Percentiles rank a stretch among this genome's conserved stretches.
Conservation (phyloP, 495 filamentous ascomycete species). For the Hypoxylon fragiforme region DNA sequence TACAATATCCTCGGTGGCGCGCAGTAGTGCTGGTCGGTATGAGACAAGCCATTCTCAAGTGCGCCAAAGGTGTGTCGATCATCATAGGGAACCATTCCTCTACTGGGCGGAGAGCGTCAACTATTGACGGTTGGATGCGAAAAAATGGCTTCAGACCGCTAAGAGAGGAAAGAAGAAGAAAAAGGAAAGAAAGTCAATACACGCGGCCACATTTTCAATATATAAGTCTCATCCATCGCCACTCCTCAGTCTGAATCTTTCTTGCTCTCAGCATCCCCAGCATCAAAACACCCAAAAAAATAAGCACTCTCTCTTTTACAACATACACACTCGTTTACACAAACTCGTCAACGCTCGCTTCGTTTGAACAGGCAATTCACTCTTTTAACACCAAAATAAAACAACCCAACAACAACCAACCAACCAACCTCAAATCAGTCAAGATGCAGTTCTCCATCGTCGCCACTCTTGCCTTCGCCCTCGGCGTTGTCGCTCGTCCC, state of each 20-base stretch:
- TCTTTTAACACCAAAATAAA: constrained; percentile 5
- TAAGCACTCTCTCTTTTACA: constrained; percentile 33
- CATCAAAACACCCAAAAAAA: constrained; percentile 34
- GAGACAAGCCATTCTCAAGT: constrained; percentile 38
- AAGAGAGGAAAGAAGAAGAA: too few relatives aligned
- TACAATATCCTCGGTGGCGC: constrained; percentile 22
- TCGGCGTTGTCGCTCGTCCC: constrained; percentile 30
- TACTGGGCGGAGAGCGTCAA: constrained; percentile 8
- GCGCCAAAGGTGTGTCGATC: constrained; percentile 21
- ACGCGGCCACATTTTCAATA: constrained; percentile 20
- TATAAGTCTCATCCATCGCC: constrained; percentile 33
- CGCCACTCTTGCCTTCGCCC: constrained; percentile 36
- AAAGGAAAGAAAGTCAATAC: constrained; percentile 9
- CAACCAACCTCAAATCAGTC: constrained; percentile 13
- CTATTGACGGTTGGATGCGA: constrained; percentile 18
- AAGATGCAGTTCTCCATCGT: constrained; percentile 42
- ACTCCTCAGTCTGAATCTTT: background rate
- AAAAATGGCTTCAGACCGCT: constrained; percentile 1
- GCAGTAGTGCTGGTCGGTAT: constrained; percentile 26
- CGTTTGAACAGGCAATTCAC: constrained; percentile 11
- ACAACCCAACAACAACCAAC: constrained; percentile 12
- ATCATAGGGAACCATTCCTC: constrained; percentile 26
- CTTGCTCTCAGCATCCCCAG: constrained; percentile 25
- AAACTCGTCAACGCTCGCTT: constrained; percentile 32
- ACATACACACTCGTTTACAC: constrained; percentile 32